phyloP scores from a whole-genome alignment of 179 eudicot genomes.

The Actinidia chinensis region DNA sequence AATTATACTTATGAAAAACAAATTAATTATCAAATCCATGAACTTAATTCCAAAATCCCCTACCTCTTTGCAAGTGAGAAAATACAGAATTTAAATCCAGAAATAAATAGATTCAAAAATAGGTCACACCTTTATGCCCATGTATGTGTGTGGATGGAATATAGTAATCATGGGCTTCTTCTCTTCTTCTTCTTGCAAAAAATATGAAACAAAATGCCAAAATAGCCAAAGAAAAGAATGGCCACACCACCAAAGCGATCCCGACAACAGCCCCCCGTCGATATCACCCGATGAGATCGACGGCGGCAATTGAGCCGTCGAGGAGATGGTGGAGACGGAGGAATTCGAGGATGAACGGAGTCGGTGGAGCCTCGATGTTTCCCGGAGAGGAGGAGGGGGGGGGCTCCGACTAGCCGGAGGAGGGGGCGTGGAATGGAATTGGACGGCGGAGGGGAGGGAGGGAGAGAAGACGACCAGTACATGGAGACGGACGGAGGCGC shows the following conservation, averaged over 20 bases:
- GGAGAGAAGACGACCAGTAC: conserved; percentile 25
- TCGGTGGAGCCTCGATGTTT: not conserved
- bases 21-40: not conserved
- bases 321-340: conserved; percentile 11
- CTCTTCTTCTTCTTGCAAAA: conserved; percentile 70
- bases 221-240: conserved; percentile 43
- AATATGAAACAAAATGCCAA: conserved; percentile 51
- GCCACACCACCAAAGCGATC: conserved; percentile 72
- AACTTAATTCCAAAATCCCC: not conserved
- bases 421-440: conserved; percentile 26
- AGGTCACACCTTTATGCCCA: conserved; percentile 56
- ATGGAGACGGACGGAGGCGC: conserved; percentile 25
- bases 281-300: conserved; percentile 24
- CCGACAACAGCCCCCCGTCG: conserved; percentile 60
- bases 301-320: conserved; percentile 12
- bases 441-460: conserved; percentile 29
- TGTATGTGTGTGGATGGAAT: conserved; percentile 54
- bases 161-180: conserved; percentile 54
- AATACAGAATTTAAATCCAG: not conserved
- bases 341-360: conserved; percentile 27
- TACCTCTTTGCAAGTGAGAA: not conserved
- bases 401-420: conserved; percentile 15
- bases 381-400: conserved; percentile 26
- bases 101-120: not conserved
- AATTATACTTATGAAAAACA: conserved; percentile 4